Evolutionary conservation across 331 rosid genomes (phyloP).

Genomic region (Pyrus hybrid): DNA sequence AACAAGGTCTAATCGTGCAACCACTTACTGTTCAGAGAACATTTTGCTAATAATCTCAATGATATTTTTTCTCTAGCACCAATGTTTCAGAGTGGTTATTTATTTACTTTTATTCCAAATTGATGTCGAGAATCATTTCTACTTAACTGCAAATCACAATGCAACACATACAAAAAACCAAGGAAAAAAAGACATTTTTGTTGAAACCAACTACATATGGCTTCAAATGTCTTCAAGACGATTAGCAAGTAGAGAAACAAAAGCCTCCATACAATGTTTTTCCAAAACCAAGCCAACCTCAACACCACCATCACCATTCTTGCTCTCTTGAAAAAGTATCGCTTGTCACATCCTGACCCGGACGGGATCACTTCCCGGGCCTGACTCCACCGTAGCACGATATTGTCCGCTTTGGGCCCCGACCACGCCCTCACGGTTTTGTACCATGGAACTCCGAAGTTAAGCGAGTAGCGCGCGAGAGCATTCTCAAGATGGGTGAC

Average conservation of each 20-base stretch:
- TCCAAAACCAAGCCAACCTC: conserved; percentile 41
- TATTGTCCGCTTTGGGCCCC: too few relatives aligned
- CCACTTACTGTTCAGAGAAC: neutral
- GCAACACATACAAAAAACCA: too few relatives aligned
- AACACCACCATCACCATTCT: conserved; percentile 17
- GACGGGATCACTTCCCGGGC: too few relatives aligned
- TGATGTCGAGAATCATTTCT: too few relatives aligned
- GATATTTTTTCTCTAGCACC: neutral
- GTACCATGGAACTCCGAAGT: too few relatives aligned
- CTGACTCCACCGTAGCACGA: too few relatives aligned
- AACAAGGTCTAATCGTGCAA: neutral
- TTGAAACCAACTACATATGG: neutral
- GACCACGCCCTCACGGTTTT: too few relatives aligned
- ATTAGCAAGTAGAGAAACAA: conserved; percentile 15
- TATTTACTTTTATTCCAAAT: too few relatives aligned
- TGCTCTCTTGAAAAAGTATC: conserved; percentile 22
- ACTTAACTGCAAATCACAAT: too few relatives aligned
- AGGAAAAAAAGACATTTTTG: too few relatives aligned
- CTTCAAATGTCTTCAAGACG: neutral
- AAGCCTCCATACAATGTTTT: conserved; percentile 4
- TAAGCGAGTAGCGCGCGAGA: too few relatives aligned
- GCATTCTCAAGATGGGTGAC: too few relatives aligned
- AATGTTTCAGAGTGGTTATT: neutral
- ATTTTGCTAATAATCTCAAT: neutral
- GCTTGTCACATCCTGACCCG: conserved; percentile 3